Conservation (phyloP, 352 stramenopile genomes). For the Pythium rhizo-oryzae region DNA sequence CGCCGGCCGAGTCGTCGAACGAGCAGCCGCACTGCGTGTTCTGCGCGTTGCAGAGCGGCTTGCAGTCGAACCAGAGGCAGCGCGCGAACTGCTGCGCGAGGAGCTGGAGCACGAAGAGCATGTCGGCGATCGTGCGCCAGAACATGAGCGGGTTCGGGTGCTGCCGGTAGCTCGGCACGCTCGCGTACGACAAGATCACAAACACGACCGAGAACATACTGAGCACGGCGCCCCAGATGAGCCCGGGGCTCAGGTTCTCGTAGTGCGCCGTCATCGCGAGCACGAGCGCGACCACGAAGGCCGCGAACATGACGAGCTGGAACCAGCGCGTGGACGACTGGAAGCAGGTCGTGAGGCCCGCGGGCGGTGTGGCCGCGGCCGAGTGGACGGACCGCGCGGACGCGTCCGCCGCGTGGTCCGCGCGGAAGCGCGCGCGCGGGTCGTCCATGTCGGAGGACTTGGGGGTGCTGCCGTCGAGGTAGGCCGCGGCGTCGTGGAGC, state of each 20-base stretch:
- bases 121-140: constrained; percentile 86
- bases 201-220: constrained; percentile 87
- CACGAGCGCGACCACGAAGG: constrained; percentile 62
- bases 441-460: constrained; percentile 16
- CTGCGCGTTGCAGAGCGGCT: constrained; percentile 63
- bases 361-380: not conserved
- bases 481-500: constrained; percentile 10
- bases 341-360: constrained; percentile 49
- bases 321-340: constrained; percentile 83
- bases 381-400: constrained; percentile 4
- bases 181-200: constrained; percentile 84
- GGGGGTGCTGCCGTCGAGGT: constrained; percentile 26
- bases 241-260: constrained; percentile 73
- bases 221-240: constrained; percentile 86
- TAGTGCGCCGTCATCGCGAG: constrained; percentile 68
- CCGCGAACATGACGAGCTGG: constrained; percentile 84
- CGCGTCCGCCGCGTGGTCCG: not conserved
- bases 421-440: not conserved
- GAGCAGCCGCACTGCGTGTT: constrained; percentile 85
- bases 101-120: constrained; percentile 82
- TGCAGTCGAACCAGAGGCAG: constrained; percentile 81
- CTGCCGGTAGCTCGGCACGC: constrained; percentile 77
- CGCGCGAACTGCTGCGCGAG: constrained; percentile 81
- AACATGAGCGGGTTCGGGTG: constrained; percentile 90
- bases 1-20: constrained; percentile 36